Base-by-base conservation (phyloP, 1,284 basidiomycete species). In the Pholiota adiposa region DNA sequence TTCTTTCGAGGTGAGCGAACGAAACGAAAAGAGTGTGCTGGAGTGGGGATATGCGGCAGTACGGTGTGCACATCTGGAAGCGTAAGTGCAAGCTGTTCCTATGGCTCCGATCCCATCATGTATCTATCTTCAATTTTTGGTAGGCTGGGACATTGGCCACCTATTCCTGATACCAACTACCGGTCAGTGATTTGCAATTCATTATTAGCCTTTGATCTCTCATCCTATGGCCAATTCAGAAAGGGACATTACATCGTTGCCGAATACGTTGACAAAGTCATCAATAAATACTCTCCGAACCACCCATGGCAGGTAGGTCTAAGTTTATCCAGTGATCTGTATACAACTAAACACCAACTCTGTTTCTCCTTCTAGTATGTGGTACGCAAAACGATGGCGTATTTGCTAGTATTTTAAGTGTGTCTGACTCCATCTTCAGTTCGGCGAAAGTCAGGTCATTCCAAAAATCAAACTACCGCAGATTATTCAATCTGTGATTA, bases 1-100 rank as follows among this genome's bases (percentile, higher is more conserved):
- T 6, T 85, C 88, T 64, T 91, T 93, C 65, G 89, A 90, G 64
- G 90, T 87, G 83, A 89, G 85, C 61, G 92, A 94, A 69, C 83
- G 88, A 60, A 92, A 92, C 71, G 74, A 85, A 66, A 84, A 80
- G 60, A 85, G 81, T 54, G 85, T 79, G 67, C 70, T 93, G 57
- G 92, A 94, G 73, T 92, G 90, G 80, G 92, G 93, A 1, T 90
- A 93, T 72, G 89, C 92, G 38, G 90, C 89, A 5, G 79, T 92
- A 52, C 77, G 92, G 38, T 92, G 90, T 69, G 85, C 84, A 1
- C 87, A 90, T 75, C 75, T 94, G 50, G 82, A 90, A 62, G 82
- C 85, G 87, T 90, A 66, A 67, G 89, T 86, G 44, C 43, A 54
- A 29, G 19, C 52, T 44, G 49, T 54, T 41, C 43, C 51, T 52